Percentiles rank a stretch among this genome's conserved stretches.
phyloP scores from a whole-genome alignment of 1,284 basidiomycete species.

The Fomitopsis betulina region DNA sequence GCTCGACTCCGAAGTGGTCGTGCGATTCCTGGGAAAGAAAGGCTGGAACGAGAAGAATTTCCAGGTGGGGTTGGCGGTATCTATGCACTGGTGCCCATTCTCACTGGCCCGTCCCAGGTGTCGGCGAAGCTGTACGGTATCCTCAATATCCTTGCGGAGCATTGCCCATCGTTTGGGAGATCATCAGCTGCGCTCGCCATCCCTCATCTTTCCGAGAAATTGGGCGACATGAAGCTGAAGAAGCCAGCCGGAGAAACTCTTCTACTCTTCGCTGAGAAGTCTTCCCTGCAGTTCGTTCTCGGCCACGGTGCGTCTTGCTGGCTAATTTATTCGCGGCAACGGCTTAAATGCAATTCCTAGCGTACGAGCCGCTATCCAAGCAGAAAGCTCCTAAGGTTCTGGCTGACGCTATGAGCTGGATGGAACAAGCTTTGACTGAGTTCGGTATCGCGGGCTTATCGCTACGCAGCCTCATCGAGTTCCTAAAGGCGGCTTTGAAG shows the following conservation, averaged over 20 bases:
- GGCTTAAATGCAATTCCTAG: conserved; percentile 34
- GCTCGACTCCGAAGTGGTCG: conserved; percentile 86
- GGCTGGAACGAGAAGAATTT: conserved; percentile 99
- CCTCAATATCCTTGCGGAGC: conserved; percentile 70
- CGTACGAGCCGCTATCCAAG: conserved; percentile 87
- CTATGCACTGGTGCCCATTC: neutral
- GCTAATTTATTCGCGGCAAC: neutral
- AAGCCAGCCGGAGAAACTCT: conserved; percentile 94
- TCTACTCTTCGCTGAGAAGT: conserved; percentile 83
- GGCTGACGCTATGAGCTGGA: conserved; percentile 89
- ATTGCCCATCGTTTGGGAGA: conserved; percentile 80
- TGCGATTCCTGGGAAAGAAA: conserved; percentile 89
- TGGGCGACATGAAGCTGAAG: conserved; percentile 96
- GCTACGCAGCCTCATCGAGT: conserved; percentile 84
- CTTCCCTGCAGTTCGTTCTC: conserved; percentile 92
- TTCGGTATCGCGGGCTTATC: conserved; percentile 91
- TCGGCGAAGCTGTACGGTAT: conserved; percentile 84
- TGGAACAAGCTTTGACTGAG: conserved; percentile 85
- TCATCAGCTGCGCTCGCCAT: conserved; percentile 83
- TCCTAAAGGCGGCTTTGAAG: conserved; percentile 82
- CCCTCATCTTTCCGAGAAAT: conserved; percentile 88
- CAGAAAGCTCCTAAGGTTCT: conserved; percentile 98
- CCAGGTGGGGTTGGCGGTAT: conserved; percentile 53
- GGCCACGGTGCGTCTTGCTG: conserved; percentile 68
- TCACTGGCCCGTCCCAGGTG: conserved; percentile 49